These are phyloP conservation scores for Backusella circina DNA, from an alignment of 192 early-diverging fungal species.

Conservation along the genomic window DNA sequence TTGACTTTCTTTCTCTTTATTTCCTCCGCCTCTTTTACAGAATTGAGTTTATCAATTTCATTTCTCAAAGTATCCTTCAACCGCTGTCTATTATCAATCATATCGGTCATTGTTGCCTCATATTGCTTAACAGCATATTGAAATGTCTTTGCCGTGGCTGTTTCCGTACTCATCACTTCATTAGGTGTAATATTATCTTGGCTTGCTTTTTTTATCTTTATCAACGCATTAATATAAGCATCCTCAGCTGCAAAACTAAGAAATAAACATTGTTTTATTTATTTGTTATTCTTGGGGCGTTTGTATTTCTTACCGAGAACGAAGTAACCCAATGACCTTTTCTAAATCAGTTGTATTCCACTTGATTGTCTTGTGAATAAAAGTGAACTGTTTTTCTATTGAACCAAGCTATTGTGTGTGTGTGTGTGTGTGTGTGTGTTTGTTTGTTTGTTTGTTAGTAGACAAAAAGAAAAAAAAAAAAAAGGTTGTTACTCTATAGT, in stretches of 20 bases:
- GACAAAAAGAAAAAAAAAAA: too few species aligned
- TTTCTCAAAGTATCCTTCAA: slow-evolving; percentile 14
- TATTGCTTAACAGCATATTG: slow-evolving; percentile 6
- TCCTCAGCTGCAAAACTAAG: slow-evolving; percentile 21
- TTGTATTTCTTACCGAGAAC: slow-evolving; percentile 16
- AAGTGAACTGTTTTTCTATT: slow-evolving; percentile 21
- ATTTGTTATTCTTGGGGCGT: background rate
- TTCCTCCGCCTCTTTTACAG: slow-evolving; percentile 16
- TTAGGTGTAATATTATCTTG: background rate
- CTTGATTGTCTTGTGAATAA: slow-evolving; percentile 23
- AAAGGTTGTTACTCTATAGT: background rate
- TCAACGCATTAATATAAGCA: slow-evolving; percentile 8
- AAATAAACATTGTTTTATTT: background rate
- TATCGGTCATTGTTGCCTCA: slow-evolving; percentile 4
- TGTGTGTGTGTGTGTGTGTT: background rate
- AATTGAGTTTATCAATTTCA: slow-evolving; percentile 14
- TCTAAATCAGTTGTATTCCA: slow-evolving; percentile 27
- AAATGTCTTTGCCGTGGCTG: slow-evolving; percentile 8
- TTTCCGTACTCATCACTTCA: background rate
- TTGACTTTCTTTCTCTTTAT: slow-evolving; percentile 15
- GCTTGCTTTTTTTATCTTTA: slow-evolving; percentile 6
- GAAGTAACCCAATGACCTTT: slow-evolving; percentile 14
- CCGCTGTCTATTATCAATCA: slow-evolving; percentile 12
- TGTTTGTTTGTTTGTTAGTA: background rate
- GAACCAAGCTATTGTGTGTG: slow-evolving; percentile 4